Percentiles rank a stretch among this genome's conserved stretches.
Evolutionary conservation across 1,284 basidiomycete genomes (phyloP).

Genomic region (Chalciporus sp.): DNA sequence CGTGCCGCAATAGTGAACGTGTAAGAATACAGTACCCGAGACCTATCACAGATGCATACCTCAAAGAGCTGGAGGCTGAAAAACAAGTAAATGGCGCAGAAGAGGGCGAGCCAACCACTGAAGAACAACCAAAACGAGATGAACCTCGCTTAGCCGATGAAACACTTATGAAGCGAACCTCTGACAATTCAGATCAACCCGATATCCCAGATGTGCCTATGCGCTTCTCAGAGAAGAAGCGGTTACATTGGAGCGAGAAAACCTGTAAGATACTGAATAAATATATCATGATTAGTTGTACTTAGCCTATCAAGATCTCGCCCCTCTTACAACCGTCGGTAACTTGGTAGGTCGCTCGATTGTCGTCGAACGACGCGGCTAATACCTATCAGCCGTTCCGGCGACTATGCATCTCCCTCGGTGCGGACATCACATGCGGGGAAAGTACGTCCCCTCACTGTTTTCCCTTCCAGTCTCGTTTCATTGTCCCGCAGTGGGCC

Average conservation of each 20-base stretch:
- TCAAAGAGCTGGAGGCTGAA: constrained; percentile 55
- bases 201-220: constrained; percentile 70
- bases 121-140: constrained; percentile 24
- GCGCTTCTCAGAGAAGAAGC: constrained; percentile 83
- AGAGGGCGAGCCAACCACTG: constrained; percentile 25
- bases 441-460: constrained; percentile 63
- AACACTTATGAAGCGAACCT: constrained; percentile 35
- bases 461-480: not conserved
- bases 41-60: constrained; percentile 70
- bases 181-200: constrained; percentile 35
- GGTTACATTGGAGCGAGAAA: constrained; percentile 85
- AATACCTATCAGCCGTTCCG: constrained; percentile 77
- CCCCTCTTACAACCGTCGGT: constrained; percentile 94
- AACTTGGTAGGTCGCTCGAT: constrained; percentile 67
- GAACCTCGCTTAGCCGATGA: constrained; percentile 33
- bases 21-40: constrained; percentile 56
- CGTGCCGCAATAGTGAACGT: not conserved
- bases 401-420: constrained; percentile 82
- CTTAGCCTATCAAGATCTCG: constrained; percentile 63
- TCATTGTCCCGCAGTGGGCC: constrained; percentile 59
- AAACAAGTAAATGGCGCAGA: constrained; percentile 40
- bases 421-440: constrained; percentile 93
- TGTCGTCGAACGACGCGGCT: not conserved
- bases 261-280: constrained; percentile 65
- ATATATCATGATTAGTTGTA: not conserved